Evolutionary conservation across 2,329 filamentous ascomycete genomes (phyloP).

Genomic region (Microascus cirrosus): DNA sequence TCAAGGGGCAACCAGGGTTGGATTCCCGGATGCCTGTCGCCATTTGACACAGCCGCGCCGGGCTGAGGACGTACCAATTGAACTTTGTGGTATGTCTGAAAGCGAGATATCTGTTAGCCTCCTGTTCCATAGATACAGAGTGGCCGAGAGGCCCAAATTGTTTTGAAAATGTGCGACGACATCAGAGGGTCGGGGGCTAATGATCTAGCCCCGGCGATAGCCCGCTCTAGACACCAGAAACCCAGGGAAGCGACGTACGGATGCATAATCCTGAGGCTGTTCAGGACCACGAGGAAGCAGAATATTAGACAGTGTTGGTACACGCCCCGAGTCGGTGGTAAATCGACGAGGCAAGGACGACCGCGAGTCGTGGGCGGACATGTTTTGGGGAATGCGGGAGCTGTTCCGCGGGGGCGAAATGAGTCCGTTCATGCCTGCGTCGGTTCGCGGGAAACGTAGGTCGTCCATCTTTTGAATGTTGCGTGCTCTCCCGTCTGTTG

Average conservation of each 20-base stretch:
- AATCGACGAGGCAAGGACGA: conserved; percentile 79
- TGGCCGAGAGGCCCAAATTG: background rate
- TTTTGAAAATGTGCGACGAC: background rate
- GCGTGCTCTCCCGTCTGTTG: background rate
- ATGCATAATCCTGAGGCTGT: conserved; percentile 34
- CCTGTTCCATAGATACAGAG: background rate
- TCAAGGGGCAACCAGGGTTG: conserved; percentile 3
- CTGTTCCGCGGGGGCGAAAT: conserved; percentile 64
- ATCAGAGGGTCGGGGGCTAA: background rate
- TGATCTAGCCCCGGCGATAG: background rate
- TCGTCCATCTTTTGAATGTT: conserved; percentile 59
- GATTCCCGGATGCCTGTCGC: conserved; percentile 2
- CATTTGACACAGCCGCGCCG: background rate
- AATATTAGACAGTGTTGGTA: conserved; percentile 62
- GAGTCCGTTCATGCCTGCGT: conserved; percentile 63
- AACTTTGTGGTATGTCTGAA: conserved; percentile 57
- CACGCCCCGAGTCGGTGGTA: conserved; percentile 79
- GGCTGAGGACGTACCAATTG: conserved; percentile 54
- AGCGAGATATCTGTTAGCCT: conserved; percentile 1
- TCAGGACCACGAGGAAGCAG: conserved; percentile 39
- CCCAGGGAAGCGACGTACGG: conserved; percentile 17
- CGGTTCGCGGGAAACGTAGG: conserved; percentile 66
- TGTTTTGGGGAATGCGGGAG: conserved; percentile 47
- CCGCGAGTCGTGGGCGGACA: conserved; percentile 56
- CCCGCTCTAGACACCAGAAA: background rate